Evolutionary conservation across 2,329 filamentous ascomycete genomes (phyloP).

Genomic region (Pseudocercospora ulei): DNA sequence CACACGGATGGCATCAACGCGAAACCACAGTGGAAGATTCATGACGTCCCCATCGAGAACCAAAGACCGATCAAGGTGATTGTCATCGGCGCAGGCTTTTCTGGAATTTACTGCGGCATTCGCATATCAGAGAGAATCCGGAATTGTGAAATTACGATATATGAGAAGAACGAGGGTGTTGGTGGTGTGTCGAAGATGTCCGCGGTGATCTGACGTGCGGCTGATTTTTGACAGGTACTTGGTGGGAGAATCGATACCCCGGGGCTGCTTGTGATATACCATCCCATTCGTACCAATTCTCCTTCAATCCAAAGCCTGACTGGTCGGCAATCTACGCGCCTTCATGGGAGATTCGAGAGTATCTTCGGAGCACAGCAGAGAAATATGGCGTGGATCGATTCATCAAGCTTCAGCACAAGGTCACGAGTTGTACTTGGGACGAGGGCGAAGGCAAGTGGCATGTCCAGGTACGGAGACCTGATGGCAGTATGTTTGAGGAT

Average conservation of each 20-base stretch:
- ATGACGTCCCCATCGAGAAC: slow-evolving; percentile 38
- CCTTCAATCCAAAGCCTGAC: slow-evolving; percentile 38
- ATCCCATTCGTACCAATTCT: slow-evolving; percentile 39
- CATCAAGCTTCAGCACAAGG: slow-evolving; percentile 29
- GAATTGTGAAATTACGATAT: slow-evolving; percentile 38
- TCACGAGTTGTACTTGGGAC: slow-evolving; percentile 18
- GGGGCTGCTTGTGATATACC: slow-evolving; percentile 40
- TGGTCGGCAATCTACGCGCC: slow-evolving; percentile 39
- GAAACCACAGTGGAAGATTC: slow-evolving; percentile 28
- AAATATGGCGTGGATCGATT: slow-evolving; percentile 22
- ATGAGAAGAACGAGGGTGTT: slow-evolving; percentile 40
- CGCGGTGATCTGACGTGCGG: slow-evolving; percentile 24
- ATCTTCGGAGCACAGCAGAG: slow-evolving; percentile 16
- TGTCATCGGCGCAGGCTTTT: slow-evolving; percentile 40
- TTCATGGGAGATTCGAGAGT: slow-evolving; percentile 26
- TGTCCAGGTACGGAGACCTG: slow-evolving; percentile 13
- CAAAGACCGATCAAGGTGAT: slow-evolving; percentile 38
- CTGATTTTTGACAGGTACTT: slow-evolving; percentile 9
- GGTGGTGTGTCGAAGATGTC: slow-evolving; percentile 22
- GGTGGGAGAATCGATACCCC: slow-evolving; percentile 39
- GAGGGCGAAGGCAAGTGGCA: slow-evolving; percentile 18
- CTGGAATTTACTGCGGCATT: slow-evolving; percentile 40
- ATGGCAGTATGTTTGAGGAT: slow-evolving; percentile 15
- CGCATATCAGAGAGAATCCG: slow-evolving; percentile 37
- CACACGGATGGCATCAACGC: not conserved